phyloP scores from a whole-genome alignment of 345 rosid genomes.

The Syzygium oleosum region DNA sequence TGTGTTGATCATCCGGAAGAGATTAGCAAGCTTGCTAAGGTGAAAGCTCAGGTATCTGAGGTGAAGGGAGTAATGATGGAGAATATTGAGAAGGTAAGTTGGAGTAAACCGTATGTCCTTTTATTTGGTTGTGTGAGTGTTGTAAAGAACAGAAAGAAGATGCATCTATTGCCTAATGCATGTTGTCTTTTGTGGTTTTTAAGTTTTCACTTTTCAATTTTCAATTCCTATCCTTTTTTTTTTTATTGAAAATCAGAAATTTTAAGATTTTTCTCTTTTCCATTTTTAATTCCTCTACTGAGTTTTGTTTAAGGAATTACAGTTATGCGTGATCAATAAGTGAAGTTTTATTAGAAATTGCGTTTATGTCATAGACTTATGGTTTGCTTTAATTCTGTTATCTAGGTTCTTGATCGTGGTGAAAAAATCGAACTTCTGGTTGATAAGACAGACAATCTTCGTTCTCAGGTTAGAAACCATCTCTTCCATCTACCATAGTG shows the following conservation, averaged over 20 bases:
- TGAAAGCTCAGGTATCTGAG: slow-evolving; percentile 85
- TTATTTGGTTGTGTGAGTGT: background rate
- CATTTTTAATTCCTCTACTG: background rate
- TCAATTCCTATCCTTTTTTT: background rate
- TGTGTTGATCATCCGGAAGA: slow-evolving; percentile 77
- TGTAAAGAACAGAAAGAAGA: background rate
- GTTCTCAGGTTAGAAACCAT: slow-evolving; percentile 42
- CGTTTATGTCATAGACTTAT: background rate
- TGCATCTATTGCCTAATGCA: background rate
- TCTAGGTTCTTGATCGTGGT: slow-evolving; percentile 72
- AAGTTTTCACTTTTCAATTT: background rate
- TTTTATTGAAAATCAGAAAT: background rate
- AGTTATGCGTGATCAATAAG: background rate
- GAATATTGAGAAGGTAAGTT: slow-evolving; percentile 72
- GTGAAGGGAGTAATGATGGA: slow-evolving; percentile 96
- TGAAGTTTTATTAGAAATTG: background rate
- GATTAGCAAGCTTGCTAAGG: slow-evolving; percentile 71
- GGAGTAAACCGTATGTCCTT: background rate
- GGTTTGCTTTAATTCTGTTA: background rate
- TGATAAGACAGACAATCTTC: slow-evolving; percentile 71
- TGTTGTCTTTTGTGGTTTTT: background rate
- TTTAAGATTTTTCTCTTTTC: background rate
- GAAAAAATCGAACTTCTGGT: slow-evolving; percentile 76
- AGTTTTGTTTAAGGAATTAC: background rate
- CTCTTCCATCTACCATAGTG: background rate